Percentiles rank a stretch among this genome's conserved stretches.
These are phyloP conservation scores for Globisporangium mamillatum DNA, from an alignment of 352 stramenopile species.

Conservation along the genomic window DNA sequence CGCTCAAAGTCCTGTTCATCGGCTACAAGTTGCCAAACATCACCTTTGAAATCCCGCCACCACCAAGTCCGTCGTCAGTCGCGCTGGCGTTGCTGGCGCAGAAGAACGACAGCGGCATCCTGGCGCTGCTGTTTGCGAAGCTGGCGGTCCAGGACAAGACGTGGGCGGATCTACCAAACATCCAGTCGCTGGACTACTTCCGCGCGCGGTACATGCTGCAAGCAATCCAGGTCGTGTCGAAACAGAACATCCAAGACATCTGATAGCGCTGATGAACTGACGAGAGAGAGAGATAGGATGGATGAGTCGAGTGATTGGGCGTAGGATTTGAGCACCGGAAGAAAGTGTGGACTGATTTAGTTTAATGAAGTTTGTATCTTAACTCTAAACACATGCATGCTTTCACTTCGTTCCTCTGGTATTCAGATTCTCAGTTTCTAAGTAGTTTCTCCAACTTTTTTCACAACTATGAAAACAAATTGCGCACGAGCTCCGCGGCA, in stretches of 20 bases:
- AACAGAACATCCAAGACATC: constrained; percentile 6
- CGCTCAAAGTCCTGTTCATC: neutral
- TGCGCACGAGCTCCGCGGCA: too few species aligned
- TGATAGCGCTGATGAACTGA: neutral
- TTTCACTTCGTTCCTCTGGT: too few species aligned
- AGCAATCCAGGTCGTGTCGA: neutral
- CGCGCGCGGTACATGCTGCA: constrained; percentile 14
- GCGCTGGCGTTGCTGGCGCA: neutral
- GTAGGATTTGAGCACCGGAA: too few species aligned
- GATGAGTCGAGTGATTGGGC: too few species aligned
- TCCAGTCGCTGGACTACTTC: constrained; percentile 12
- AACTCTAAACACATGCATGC: too few species aligned
- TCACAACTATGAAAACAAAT: too few species aligned
- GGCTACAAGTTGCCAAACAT: neutral
- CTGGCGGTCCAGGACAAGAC: neutral
- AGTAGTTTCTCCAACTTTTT: too few species aligned
- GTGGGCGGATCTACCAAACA: neutral
- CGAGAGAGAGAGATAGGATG: too few species aligned
- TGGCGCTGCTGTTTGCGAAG: constrained; percentile 16
- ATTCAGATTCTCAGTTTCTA: too few species aligned
- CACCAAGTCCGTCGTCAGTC: neutral
- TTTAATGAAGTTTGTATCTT: too few species aligned
- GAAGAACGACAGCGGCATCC: constrained; percentile 7
- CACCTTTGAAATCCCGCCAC: neutral
- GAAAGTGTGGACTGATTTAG: too few species aligned